Evolutionary conservation across 495 filamentous ascomycete genomes (phyloP), one percentile per base, ranked within the genome.

Genomic region (Melanomma pulvis-pyrius): DNA sequence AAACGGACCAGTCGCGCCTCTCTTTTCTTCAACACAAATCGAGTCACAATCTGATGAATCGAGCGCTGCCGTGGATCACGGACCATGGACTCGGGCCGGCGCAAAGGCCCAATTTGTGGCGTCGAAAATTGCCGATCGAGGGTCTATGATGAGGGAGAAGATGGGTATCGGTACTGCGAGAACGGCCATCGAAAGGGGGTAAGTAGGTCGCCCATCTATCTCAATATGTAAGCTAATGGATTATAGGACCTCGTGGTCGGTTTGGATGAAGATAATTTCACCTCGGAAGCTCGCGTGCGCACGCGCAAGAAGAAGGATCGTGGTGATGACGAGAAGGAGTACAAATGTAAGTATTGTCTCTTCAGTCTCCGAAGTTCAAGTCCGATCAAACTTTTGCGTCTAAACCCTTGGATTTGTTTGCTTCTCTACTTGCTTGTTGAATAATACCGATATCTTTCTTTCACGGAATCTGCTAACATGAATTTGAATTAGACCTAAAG

Each of bases 181-280:
- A 81, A 83, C 41, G 83, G 82, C 8, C 83, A 85, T 71, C 79
- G 79, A 50, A 77, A 82, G 25, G 80, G 83, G 65, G 82, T 68
- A 65, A 61, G 69, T 65, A 28, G 17, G 28, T 19, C 46, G 9
- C 8, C 6, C 3, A 25, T 36, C 25, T 19, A 15, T n/a, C 3
- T 57, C 12, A 53, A 29, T 53, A 5, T 53, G 13, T 60, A 65
- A 11, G 17, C 39, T 44, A 15, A 44, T 15, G 9, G 2, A 44
- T 17, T 2, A 3, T 22, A 61, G 11, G 64, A 60, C 11, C 62
- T 72, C 8, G 51, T 71, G 19, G 62, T 87, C 49, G 88, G 89
- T 75, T 86, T 86, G 65, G 91, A 93, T 70, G 86, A 89, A 56
- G 92, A 93, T 66, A 86, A 87, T 69, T 92, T 88, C 67, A 87